These are phyloP conservation scores for Dictyophora rubrovolvata DNA, from an alignment of 768 basidiomycete genomes.

Conservation along the genomic window DNA sequence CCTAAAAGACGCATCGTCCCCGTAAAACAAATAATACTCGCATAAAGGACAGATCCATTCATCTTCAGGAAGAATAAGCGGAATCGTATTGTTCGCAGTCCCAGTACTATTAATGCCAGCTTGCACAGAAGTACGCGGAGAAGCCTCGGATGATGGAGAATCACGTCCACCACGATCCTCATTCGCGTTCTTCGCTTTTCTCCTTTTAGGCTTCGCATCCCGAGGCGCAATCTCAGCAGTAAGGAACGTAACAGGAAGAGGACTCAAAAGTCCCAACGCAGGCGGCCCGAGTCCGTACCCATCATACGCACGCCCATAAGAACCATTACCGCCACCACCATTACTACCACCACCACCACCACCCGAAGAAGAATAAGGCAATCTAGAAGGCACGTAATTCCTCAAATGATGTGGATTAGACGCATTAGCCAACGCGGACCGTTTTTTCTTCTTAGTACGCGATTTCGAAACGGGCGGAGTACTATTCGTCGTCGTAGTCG, in stretches of 20 bases:
- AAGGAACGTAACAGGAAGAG: conserved; percentile 56
- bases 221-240: conserved; percentile 51
- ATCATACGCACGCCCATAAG: background rate
- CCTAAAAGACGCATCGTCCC: conserved; percentile 59
- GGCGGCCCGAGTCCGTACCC: background rate
- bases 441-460: conserved; percentile 82
- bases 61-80: conserved; percentile 51
- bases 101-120: background rate
- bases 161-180: conserved; percentile 11
- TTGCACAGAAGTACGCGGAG: background rate
- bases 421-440: conserved; percentile 81
- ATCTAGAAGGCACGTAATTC: conserved; percentile 84
- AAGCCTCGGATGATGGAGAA: conserved; percentile 1
- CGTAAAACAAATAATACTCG: conserved; percentile 88
- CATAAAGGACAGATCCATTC: conserved; percentile 95
- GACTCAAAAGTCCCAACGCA: conserved; percentile 43
- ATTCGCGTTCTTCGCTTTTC: conserved; percentile 17
- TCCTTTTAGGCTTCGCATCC: conserved; percentile 17
- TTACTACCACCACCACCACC: conserved; percentile 22
- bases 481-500: conserved; percentile 6
- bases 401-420: conserved; percentile 92
- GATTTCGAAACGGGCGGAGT: conserved; percentile 15
- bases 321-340: conserved; percentile 21
- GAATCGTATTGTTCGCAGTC: conserved; percentile 17
- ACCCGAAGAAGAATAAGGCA: conserved; percentile 36